Evolutionary conservation across 2,329 filamentous ascomycete species (phyloP).

Genomic region (Paracoccidioides lutzii): DNA sequence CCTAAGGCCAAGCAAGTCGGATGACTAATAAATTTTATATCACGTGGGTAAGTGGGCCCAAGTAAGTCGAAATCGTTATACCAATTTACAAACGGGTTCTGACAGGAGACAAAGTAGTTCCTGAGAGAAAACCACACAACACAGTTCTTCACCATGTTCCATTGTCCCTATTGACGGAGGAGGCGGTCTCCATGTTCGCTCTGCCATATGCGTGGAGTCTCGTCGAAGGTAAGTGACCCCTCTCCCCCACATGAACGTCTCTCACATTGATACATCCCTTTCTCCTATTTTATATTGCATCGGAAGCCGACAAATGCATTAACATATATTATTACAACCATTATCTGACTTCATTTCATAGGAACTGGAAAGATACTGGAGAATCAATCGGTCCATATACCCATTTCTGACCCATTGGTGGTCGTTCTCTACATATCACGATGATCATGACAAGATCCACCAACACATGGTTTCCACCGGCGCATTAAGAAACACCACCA

Average conservation of each 20-base stretch:
- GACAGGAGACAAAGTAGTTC: neutral
- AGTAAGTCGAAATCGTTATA: neutral
- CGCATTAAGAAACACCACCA: neutral
- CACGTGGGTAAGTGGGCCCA: too few species aligned
- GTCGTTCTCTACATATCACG: neutral
- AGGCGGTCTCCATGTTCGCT: neutral
- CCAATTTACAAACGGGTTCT: neutral
- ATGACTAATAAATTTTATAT: too few species aligned
- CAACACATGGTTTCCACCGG: neutral
- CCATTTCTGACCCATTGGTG: neutral
- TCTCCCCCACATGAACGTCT: neutral
- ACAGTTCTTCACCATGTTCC: neutral
- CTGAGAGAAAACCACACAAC: neutral
- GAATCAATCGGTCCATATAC: neutral
- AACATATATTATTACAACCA: neutral
- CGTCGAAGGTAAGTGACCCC: neutral
- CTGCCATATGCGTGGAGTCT: neutral
- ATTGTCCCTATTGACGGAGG: neutral
- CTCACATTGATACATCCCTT: neutral
- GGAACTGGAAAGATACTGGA: slow-evolving; percentile 1
- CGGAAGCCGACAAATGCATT: neutral
- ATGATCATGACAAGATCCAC: neutral
- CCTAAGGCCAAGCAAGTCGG: too few species aligned
- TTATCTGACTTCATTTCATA: neutral
- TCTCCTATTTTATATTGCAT: neutral